Evolutionary conservation across 2,329 filamentous ascomycete genomes (phyloP), one percentile per base, ranked within the genome.

Genomic region (Colletotrichum graminicola): DNA sequence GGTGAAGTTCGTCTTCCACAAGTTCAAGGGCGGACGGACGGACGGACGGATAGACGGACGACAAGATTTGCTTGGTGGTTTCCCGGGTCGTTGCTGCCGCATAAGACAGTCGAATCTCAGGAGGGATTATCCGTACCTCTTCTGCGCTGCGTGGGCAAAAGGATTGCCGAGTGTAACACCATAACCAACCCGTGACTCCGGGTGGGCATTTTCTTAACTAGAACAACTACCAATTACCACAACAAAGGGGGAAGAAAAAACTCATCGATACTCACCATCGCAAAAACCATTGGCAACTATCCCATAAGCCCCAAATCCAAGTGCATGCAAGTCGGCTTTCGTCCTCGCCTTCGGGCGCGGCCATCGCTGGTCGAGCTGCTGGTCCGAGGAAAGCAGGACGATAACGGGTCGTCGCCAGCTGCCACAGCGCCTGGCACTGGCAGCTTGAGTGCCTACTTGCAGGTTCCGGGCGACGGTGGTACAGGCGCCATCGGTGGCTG

Each of bases 361-460:
- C 85, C 84, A 76, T 88, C 86, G 73, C 79, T 88, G 75, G 83
- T 88, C 79, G 86, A 88, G 73, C 81, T 88, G 72, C 79, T 85
- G 71, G 79, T 85, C 74, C 80, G 81, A 72, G 76, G 80, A 75
- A 77, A 75, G 75, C 73, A 76, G 68, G 74, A 70, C 29, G 76
- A 76, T 73, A 75, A 75, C 73, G 67, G 54, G 34, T 66, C 57
- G 45, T 34, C 66, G 74, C 74, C 67, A 67, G 45, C 39, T 63
- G 51, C 34, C 67, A 62, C 62, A 7, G 49, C 69, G 71, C 74
- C 75, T 73, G 57, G 26, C 51, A 71, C 49, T 67, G 55, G 67
- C 67, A 34, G 29, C 57, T 62, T 51, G 54, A 34, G 41, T 23
- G 39, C 76, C 66, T 74, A 72, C 67, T 74, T 77, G 73, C 75